Conservation (phyloP, 257 asterid species). For the Buddleja alternifolia region DNA sequence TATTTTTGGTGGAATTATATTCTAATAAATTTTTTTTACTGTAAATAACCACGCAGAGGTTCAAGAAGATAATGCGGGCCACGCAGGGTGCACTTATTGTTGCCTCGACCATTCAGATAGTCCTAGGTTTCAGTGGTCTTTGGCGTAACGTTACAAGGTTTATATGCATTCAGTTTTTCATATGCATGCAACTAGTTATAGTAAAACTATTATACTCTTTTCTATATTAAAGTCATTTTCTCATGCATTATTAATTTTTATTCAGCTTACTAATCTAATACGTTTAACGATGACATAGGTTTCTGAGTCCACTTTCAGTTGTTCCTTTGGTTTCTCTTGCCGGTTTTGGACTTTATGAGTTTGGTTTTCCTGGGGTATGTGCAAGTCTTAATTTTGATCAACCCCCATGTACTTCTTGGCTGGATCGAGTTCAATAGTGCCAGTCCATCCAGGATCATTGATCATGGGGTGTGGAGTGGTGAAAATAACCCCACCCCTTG, state of each 20-base stretch:
- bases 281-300: conserved; percentile 37
- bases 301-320: conserved; percentile 76
- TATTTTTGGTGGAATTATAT: not conserved
- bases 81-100: conserved; percentile 85
- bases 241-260: not conserved
- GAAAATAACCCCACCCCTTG: too few species aligned
- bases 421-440: too few species aligned
- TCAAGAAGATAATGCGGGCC: conserved; percentile 86
- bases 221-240: not conserved
- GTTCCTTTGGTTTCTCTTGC: conserved; percentile 76
- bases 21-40: conserved; percentile 1
- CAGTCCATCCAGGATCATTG: too few species aligned
- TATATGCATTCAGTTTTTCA: not conserved
- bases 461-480: too few species aligned
- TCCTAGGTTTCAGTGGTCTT: conserved; percentile 90
- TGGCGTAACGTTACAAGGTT: conserved; percentile 82
- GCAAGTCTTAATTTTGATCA: conserved; percentile 6
- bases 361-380: conserved; percentile 85
- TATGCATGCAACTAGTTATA: not conserved
- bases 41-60: conserved; percentile 51
- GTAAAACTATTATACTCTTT: not conserved
- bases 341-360: conserved; percentile 80
- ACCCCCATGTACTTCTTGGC: not conserved
- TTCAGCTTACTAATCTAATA: not conserved
- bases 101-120: conserved; percentile 82